Evolutionary conservation across 2,329 filamentous ascomycete species (phyloP).

Genomic region (Penicillium sp.): DNA sequence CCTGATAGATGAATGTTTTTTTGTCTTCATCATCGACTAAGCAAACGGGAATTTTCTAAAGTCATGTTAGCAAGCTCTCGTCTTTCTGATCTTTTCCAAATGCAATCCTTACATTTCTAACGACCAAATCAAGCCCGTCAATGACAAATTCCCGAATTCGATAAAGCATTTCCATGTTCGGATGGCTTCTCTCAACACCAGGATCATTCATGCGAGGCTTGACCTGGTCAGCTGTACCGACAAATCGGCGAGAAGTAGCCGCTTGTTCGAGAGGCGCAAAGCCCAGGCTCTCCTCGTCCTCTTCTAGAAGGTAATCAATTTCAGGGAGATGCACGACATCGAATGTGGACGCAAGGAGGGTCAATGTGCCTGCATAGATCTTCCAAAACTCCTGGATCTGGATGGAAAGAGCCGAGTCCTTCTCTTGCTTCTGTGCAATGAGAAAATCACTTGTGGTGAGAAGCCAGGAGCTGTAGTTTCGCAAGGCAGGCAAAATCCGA

Average conservation of each 20-base stretch:
- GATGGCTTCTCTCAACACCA: conserved; percentile 52
- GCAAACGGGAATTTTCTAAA: conserved; percentile 50
- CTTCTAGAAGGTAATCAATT: conserved; percentile 63
- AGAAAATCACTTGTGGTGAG: conserved; percentile 55
- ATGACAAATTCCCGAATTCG: conserved; percentile 62
- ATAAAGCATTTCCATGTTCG: conserved; percentile 65
- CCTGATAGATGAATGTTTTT: conserved; percentile 52
- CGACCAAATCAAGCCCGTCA: conserved; percentile 59
- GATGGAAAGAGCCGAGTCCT: conserved; percentile 54
- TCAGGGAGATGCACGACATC: conserved; percentile 55
- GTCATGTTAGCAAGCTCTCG: too few relatives aligned
- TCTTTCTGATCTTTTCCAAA: too few relatives aligned
- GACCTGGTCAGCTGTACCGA: conserved; percentile 41
- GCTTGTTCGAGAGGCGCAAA: conserved; percentile 60
- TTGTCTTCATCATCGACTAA: conserved; percentile 46
- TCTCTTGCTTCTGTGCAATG: conserved; percentile 49
- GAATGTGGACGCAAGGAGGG: conserved; percentile 58
- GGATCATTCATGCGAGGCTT: conserved; percentile 55
- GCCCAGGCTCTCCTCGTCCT: conserved; percentile 64
- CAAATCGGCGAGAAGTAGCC: conserved; percentile 53
- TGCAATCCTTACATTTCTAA: too few relatives aligned
- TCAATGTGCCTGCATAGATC: conserved; percentile 62
- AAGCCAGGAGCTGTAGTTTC: conserved; percentile 68
- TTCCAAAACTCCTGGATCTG: conserved; percentile 64
- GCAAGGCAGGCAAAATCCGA: conserved; percentile 61